Evolutionary conservation across 495 filamentous ascomycete species (phyloP), one percentile per base, ranked within the genome.

Genomic region (Acidiella bohemica): DNA sequence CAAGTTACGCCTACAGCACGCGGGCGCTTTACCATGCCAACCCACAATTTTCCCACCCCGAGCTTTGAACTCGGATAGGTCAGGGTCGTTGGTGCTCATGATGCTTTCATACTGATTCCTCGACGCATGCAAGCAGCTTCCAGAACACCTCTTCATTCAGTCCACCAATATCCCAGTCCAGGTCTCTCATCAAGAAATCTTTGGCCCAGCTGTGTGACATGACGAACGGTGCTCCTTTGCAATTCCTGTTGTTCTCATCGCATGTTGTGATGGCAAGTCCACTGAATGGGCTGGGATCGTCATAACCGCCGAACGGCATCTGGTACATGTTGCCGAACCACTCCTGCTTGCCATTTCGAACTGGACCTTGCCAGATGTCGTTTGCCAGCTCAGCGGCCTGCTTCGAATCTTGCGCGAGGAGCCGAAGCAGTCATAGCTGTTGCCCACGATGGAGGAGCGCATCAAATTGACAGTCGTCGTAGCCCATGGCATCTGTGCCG

Each of bases 41-140:
- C 52, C 59, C 19, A 72, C 52, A 29, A 72, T 44, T 40, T 67
- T 68, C 8, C 61, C 61, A 0, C 67, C 65, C 2, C 46, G 31
- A 5, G 49, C 29, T 3, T 48, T 46, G 35, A 72, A 66, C 6
- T 38, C 49, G 0, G 53, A 52, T 16, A 72, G 57, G 50, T 72
- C 55, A 1, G 66, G 56, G 26, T 68, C 56, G 24, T 52, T 35
- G 4, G 57, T 59, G 14, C 45, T 47, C 3, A 67, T 49, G 4
- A 67, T 40, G 13, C 56, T 59, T 19, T 28, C 38, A 21, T 49
- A 67, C 37, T 59, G 44, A 11, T 56, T 26, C 4, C 20, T 23
- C 1, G 60, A 52, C 12, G 30, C 30, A n/a, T 49, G 51, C 21
- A 62, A 53, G 0, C n/a, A n/a, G 65, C 36, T 2, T 39, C 44